Percentiles rank a stretch among this genome's conserved stretches.
These are phyloP conservation scores for Plectranthus barbatus DNA, from an alignment of 257 asterid genomes.

Conservation along the genomic window DNA sequence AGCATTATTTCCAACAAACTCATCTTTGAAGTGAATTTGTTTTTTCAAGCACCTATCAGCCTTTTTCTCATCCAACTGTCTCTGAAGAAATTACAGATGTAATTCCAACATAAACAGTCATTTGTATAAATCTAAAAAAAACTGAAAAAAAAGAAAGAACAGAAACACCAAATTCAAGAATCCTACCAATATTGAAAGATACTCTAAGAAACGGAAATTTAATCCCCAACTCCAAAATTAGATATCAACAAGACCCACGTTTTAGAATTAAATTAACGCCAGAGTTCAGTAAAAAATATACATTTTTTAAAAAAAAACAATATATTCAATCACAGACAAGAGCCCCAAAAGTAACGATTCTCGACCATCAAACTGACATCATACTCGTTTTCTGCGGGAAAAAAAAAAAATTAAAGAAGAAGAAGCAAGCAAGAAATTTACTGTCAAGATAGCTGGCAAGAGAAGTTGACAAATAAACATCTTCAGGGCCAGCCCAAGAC, in stretches of 20 bases:
- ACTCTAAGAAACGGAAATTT: not conserved
- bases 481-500: constrained; percentile 99
- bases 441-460: constrained; percentile 99
- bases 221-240: not conserved
- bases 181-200: not conserved
- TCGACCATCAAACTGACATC: not conserved
- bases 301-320: not conserved
- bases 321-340: not conserved
- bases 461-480: constrained; percentile 85
- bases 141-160: not conserved
- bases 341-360: not conserved
- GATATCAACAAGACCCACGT: not conserved
- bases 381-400: not conserved
- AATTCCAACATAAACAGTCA: not conserved
- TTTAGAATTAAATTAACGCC: not conserved
- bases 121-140: not conserved
- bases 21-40: not conserved
- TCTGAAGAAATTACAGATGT: not conserved
- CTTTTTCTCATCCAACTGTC: not conserved
- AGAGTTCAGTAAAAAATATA: not conserved
- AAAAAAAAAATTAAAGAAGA: not conserved
- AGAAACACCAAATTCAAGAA: not conserved
- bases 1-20: not conserved
- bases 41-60: not conserved
- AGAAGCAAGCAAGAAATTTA: constrained; percentile 23